Percentiles rank a stretch among this genome's conserved stretches.
Evolutionary conservation across 73 alveolate species (phyloP).

Genomic region (Symbiodinium natans): DNA sequence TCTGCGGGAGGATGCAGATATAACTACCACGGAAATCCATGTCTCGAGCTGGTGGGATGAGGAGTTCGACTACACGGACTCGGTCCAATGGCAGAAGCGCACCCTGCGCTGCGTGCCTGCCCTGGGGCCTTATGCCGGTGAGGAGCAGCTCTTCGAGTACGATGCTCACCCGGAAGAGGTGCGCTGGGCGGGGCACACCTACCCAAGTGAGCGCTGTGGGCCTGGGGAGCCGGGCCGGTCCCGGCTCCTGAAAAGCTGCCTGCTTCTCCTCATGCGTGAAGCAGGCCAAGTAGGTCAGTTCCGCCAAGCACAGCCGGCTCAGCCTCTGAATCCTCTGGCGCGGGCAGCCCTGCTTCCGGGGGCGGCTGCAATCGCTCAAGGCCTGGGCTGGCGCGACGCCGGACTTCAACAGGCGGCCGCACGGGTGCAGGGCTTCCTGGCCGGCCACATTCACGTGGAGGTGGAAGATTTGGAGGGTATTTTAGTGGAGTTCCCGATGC

Average conservation of each 20-base stretch:
- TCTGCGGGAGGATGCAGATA: constrained; percentile 27
- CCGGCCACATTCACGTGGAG: constrained; percentile 41
- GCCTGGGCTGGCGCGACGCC: neutral
- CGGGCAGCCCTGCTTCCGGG: constrained; percentile 37
- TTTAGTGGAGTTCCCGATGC: constrained; percentile 26
- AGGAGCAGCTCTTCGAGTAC: constrained; percentile 10
- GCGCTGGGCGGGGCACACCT: neutral
- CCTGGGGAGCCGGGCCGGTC: neutral
- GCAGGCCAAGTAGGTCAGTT: neutral
- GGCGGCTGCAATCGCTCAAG: constrained; percentile 13
- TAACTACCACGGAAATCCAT: neutral
- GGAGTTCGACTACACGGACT: constrained; percentile 21
- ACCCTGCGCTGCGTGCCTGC: constrained; percentile 17
- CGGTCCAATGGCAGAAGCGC: constrained; percentile 18
- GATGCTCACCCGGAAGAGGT: constrained; percentile 31
- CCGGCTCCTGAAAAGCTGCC: neutral
- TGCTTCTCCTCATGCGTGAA: neutral
- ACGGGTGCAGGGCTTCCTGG: constrained; percentile 28
- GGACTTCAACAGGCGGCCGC: neutral
- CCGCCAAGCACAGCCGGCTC: neutral
- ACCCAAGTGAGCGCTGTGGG: neutral
- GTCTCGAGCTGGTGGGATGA: constrained; percentile 30
- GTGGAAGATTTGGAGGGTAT: neutral
- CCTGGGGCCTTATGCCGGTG: constrained; percentile 29
- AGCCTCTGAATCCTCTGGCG: too few species aligned